phyloP scores from a whole-genome alignment of 179 eudicot genomes.

The Amaranthus tricolor region DNA sequence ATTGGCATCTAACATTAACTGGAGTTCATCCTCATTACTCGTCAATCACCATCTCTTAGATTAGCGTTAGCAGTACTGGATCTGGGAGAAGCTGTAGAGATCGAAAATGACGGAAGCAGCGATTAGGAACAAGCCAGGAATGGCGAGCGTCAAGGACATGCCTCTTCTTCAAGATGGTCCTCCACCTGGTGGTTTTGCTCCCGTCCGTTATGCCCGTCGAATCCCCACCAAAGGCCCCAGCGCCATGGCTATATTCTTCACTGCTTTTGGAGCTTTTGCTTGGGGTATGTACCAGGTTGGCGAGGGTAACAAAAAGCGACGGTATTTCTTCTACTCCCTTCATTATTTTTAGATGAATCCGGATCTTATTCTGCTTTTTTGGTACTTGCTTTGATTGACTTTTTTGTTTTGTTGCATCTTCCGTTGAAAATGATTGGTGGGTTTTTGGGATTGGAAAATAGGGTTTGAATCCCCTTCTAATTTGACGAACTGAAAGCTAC shows the following conservation, averaged over 20 bases:
- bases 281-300: conserved; percentile 99
- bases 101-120: conserved; percentile 75
- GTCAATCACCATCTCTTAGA: too few species aligned
- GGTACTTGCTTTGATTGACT: background rate
- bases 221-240: conserved; percentile 84
- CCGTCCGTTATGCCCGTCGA: conserved; percentile 84
- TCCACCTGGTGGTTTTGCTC: conserved; percentile 92
- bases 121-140: conserved; percentile 79
- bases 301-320: conserved; percentile 85
- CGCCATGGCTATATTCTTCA: conserved; percentile 80
- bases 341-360: background rate
- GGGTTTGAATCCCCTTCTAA: background rate
- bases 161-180: conserved; percentile 91
- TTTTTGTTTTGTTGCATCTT: too few species aligned
- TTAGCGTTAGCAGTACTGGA: too few species aligned
- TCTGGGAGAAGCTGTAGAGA: background rate
- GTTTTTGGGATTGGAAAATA: background rate
- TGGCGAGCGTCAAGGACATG: conserved; percentile 96
- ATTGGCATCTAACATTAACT: too few species aligned
- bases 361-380: background rate
- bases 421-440: background rate
- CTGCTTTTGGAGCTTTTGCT: conserved; percentile 73
- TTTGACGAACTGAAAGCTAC: too few species aligned
- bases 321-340: conserved; percentile 33
- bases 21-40: too few species aligned